These are phyloP conservation scores for Pseudogymnoascus sp. DNA, from an alignment of 2,329 filamentous ascomycete genomes.

Conservation along the genomic window DNA sequence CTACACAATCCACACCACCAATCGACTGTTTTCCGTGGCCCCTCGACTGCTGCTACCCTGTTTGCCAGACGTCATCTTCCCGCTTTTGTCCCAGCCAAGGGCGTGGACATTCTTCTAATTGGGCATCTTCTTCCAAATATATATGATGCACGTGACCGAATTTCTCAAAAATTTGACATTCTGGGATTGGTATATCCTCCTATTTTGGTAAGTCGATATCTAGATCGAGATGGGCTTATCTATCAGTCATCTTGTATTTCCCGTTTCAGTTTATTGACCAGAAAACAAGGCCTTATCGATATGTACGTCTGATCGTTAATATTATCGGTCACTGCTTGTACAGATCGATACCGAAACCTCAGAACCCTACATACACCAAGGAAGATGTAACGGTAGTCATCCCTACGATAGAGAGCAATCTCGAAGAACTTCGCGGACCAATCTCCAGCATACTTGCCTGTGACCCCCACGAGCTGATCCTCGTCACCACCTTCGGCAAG, in stretches of 20 bases:
- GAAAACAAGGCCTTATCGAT: conserved; percentile 68
- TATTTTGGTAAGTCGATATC: conserved; percentile 6
- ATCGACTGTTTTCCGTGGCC: background rate
- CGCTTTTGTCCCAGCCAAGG: background rate
- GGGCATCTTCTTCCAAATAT: background rate
- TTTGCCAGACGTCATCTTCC: background rate
- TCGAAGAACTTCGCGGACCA: conserved; percentile 75
- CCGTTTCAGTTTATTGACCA: conserved; percentile 10
- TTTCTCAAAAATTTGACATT: conserved; percentile 9
- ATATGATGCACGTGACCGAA: conserved; percentile 3
- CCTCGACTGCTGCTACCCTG: background rate
- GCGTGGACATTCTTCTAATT: background rate
- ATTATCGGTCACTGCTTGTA: conserved; percentile 80
- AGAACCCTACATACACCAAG: conserved; percentile 63
- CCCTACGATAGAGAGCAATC: conserved; percentile 81
- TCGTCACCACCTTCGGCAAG: conserved; percentile 83
- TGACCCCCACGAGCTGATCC: conserved; percentile 63
- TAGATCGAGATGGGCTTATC: background rate
- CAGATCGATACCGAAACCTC: conserved; percentile 74
- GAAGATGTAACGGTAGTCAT: conserved; percentile 91
- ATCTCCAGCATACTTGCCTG: conserved; percentile 69
- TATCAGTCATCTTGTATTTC: background rate
- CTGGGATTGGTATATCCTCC: conserved; percentile 9
- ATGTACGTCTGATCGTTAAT: conserved; percentile 78
- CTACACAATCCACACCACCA: background rate